These are phyloP conservation scores for Ocimum tenuiflorum DNA, from an alignment of 257 asterid genomes.

Conservation along the genomic window DNA sequence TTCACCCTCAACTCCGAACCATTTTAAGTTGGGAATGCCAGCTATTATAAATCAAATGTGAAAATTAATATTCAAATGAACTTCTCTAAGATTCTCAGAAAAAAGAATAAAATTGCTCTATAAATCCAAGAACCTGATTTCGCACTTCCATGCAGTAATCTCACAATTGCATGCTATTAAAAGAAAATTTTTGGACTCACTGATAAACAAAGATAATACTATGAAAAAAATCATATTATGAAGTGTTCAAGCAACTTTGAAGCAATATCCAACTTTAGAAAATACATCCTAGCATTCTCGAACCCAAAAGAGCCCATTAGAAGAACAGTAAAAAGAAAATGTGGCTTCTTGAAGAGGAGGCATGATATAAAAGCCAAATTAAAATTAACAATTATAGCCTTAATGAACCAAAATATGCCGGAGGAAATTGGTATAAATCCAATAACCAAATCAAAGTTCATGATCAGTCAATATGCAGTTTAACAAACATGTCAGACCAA, in stretches of 20 bases:
- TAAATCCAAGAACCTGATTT: too few relatives aligned
- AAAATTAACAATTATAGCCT: background rate
- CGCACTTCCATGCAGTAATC: background rate
- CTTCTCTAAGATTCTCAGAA: slow-evolving; percentile 5
- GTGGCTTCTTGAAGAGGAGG: slow-evolving; percentile 1
- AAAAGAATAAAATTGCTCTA: too few relatives aligned
- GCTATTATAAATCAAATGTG: slow-evolving; percentile 39
- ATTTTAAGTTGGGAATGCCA: slow-evolving; percentile 69
- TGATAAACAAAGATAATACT: background rate
- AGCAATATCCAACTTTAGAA: slow-evolving; percentile 11
- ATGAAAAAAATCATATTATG: background rate
- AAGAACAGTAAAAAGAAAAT: too few relatives aligned
- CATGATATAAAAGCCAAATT: background rate
- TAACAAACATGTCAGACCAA: background rate
- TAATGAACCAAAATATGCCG: background rate
- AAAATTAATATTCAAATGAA: slow-evolving; percentile 4
- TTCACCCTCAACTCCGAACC: slow-evolving; percentile 79
- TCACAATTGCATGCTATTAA: background rate
- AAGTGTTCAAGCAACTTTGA: background rate
- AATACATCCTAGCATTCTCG: background rate
- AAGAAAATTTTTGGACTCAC: background rate
- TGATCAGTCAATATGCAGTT: slow-evolving; percentile 9
- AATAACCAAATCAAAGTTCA: too few relatives aligned
- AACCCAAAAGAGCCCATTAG: slow-evolving; percentile 4
- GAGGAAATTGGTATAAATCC: too few relatives aligned